Conservation (phyloP, 805 yeast genomes). For the Zygotorulaspora sp. region DNA sequence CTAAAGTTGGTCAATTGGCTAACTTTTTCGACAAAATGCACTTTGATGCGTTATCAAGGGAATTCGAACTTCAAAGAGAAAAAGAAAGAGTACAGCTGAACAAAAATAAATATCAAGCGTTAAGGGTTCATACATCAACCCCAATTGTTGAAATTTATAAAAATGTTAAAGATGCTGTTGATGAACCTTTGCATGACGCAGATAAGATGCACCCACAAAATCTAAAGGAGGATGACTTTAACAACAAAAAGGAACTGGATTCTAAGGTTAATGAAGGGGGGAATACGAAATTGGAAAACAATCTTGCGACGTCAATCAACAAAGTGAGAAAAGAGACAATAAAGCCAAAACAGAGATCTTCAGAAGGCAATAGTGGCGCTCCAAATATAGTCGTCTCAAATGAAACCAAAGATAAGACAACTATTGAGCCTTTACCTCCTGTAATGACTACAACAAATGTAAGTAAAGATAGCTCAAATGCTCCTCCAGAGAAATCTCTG, state of each 20-base stretch:
- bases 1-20: constrained; percentile 61
- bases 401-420: constrained; percentile 7
- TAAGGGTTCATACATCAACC: constrained; percentile 65
- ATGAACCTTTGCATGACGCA: constrained; percentile 41
- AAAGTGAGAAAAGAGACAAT: constrained; percentile 30
- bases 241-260: constrained; percentile 4
- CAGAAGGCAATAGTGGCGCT: constrained; percentile 5
- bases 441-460: constrained; percentile 20
- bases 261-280: constrained; percentile 15
- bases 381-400: constrained; percentile 10
- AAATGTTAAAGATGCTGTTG: constrained; percentile 84
- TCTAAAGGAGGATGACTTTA: constrained; percentile 2
- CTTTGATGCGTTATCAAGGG: constrained; percentile 73
- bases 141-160: constrained; percentile 91
- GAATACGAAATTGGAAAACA: constrained; percentile 27
- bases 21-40: constrained; percentile 68
- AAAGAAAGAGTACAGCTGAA: constrained; percentile 62
- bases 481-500: constrained; percentile 65
- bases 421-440: constrained; percentile 22
- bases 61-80: constrained; percentile 84
- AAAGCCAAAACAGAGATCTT: constrained; percentile 10
- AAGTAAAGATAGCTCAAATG: constrained; percentile 27
- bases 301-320: constrained; percentile 32
- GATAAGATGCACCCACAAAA: constrained; percentile 8
- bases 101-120: constrained; percentile 57